Percentiles rank a stretch among this genome's conserved stretches.
Conservation (phyloP, 23 red algal genomes). For the Pyropia haitanensis region DNA sequence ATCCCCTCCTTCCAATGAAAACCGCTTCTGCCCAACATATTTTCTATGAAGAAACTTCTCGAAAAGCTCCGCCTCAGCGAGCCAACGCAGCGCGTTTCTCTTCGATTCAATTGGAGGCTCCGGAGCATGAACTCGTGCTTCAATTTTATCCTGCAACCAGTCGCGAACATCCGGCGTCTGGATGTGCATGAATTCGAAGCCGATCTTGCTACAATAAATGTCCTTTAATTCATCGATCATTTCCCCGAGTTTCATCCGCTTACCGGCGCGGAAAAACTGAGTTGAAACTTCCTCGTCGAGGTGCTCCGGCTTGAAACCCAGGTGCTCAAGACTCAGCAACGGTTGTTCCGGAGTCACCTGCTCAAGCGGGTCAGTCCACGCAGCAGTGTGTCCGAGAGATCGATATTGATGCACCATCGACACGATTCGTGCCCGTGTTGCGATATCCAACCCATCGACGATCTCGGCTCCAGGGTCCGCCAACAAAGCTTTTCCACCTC, state of each 20-base stretch:
- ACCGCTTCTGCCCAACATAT: constrained; percentile 79
- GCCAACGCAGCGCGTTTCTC: constrained; percentile 37
- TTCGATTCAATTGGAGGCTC: constrained; percentile 72
- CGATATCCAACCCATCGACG: too few relatives aligned
- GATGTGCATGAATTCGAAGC: constrained; percentile 96
- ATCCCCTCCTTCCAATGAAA: constrained; percentile 88
- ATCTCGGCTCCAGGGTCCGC: too few relatives aligned
- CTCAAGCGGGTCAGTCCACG: too few relatives aligned
- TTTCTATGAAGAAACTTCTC: constrained; percentile 86
- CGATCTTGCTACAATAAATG: constrained; percentile 91
- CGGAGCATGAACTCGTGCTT: constrained; percentile 36
- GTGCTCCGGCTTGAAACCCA: too few relatives aligned
- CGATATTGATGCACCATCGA: too few relatives aligned
- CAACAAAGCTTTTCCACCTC: too few relatives aligned
- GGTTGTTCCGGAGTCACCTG: too few relatives aligned
- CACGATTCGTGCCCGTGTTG: too few relatives aligned
- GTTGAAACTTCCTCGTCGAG: too few relatives aligned
- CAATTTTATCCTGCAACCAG: constrained; percentile 83
- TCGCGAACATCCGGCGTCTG: constrained; percentile 75
- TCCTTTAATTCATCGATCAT: constrained; percentile 45
- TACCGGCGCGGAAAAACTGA: too few relatives aligned
- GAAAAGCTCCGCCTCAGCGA: constrained; percentile 82
- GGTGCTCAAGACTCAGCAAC: too few relatives aligned
- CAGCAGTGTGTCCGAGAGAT: too few relatives aligned
- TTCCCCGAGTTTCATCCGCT: constrained; percentile 68